Evolutionary conservation across 78 protist genomes (phyloP).

Genomic region (Dictyostelium brefeldianum): DNA sequence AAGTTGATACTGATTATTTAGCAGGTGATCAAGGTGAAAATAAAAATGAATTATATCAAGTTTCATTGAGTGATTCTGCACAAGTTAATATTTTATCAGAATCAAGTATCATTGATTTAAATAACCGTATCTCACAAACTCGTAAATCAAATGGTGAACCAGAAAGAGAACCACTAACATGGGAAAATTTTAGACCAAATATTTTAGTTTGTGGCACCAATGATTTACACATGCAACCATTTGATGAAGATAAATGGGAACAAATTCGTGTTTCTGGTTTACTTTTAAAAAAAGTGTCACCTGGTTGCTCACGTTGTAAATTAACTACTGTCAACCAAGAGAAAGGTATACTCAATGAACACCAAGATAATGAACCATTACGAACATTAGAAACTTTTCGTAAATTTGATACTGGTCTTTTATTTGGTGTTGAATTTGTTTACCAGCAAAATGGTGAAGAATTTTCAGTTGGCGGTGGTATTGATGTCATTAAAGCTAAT

Average conservation of each 20-base stretch:
- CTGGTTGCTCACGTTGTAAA: constrained; percentile 15
- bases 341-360: constrained; percentile 5
- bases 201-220: background rate
- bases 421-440: constrained; percentile 21
- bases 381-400: constrained; percentile 13
- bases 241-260: constrained; percentile 44
- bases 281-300: background rate
- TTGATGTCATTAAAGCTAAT: constrained; percentile 9
- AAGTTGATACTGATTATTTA: background rate
- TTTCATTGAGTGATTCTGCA: constrained; percentile 2
- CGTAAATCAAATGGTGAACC: background rate
- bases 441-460: background rate
- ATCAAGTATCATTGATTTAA: constrained; percentile 36
- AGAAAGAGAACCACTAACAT: background rate
- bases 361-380: constrained; percentile 49
- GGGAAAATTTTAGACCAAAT: constrained; percentile 56
- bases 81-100: constrained; percentile 31
- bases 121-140: background rate
- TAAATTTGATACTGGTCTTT: background rate
- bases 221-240: background rate
- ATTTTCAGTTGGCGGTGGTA: constrained; percentile 34
- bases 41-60: background rate
- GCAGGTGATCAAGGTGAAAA: background rate
- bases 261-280: background rate
- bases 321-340: constrained; percentile 10